Percentiles rank a stretch among this genome's conserved stretches.
Conservation (phyloP, 2,329 filamentous ascomycete species). For the Lasiodiplodia hormozganensis region DNA sequence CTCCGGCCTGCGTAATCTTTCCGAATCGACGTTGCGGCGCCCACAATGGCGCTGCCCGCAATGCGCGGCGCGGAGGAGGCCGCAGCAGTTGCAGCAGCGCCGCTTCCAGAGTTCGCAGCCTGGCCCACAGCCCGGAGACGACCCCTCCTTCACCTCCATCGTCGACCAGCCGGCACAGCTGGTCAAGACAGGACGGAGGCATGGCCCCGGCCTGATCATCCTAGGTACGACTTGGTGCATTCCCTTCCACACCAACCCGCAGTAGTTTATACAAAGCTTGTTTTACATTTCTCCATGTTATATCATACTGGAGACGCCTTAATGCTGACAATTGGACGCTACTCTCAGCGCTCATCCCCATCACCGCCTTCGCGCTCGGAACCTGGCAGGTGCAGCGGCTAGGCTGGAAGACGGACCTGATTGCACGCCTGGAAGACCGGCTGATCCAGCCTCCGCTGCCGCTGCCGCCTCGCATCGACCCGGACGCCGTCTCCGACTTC, state of each 20-base stretch:
- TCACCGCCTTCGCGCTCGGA: constrained; percentile 88
- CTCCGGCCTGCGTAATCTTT: constrained; percentile 1
- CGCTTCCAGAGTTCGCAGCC: constrained; percentile 28
- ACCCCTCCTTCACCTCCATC: constrained; percentile 82
- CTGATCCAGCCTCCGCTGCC: constrained; percentile 85
- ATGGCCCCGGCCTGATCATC: constrained; percentile 81
- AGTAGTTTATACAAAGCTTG: background rate
- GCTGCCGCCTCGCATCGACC: constrained; percentile 82
- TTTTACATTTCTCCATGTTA: background rate
- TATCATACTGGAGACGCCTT: background rate
- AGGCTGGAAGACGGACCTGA: constrained; percentile 90
- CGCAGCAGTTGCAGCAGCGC: constrained; percentile 31
- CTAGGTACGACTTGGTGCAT: constrained; percentile 61
- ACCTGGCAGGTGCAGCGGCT: constrained; percentile 96
- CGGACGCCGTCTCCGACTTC: constrained; percentile 82
- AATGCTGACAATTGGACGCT: background rate
- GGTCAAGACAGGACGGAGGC: constrained; percentile 72
- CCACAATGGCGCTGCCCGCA: constrained; percentile 28
- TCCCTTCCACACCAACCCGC: background rate
- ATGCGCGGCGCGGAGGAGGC: constrained; percentile 10
- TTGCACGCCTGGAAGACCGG: constrained; percentile 91
- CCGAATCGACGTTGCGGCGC: background rate
- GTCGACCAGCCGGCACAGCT: constrained; percentile 85
- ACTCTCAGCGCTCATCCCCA: constrained; percentile 75
- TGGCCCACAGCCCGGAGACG: constrained; percentile 67